These are phyloP conservation scores for Pseudonectria foliicola DNA, from an alignment of 2,329 filamentous ascomycete genomes.

Conservation along the genomic window DNA sequence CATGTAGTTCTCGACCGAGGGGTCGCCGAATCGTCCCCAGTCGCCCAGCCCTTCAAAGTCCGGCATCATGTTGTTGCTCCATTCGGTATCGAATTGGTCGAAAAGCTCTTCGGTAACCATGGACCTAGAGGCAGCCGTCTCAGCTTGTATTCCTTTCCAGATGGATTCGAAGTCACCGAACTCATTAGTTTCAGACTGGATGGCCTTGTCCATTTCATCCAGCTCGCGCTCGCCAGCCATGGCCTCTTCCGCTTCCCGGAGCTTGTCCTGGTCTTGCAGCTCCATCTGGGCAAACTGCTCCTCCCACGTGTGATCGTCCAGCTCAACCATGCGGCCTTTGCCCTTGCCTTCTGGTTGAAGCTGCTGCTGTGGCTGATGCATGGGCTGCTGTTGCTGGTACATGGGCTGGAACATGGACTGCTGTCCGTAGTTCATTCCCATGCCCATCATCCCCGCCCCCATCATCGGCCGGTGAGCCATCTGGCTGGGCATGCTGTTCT, in stretches of 20 bases:
- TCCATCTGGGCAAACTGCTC: constrained; percentile 91
- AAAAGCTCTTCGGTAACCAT: constrained; percentile 61
- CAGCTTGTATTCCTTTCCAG: constrained; percentile 75
- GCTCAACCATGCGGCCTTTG: constrained; percentile 89
- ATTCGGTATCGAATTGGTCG: constrained; percentile 66
- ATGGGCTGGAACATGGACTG: constrained; percentile 49
- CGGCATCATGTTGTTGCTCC: constrained; percentile 55
- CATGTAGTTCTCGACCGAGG: constrained; percentile 79
- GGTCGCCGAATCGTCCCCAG: constrained; percentile 62
- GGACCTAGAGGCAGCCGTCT: constrained; percentile 62
- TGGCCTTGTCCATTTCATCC: constrained; percentile 68
- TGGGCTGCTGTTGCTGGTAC: constrained; percentile 36
- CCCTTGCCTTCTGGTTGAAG: constrained; percentile 55
- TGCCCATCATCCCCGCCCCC: constrained; percentile 42
- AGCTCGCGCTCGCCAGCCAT: constrained; percentile 78
- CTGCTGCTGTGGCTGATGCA: constrained; percentile 39
- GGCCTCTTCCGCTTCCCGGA: constrained; percentile 53
- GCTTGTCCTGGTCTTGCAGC: constrained; percentile 50
- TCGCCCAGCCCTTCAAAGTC: constrained; percentile 59
- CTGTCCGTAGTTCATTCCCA: constrained; percentile 42
- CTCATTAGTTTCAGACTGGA: constrained; percentile 65
- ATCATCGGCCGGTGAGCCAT: constrained; percentile 54
- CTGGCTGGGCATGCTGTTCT: constrained; percentile 42
- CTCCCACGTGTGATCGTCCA: constrained; percentile 93
- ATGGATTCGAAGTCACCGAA: constrained; percentile 87